Percentiles rank a stretch among this genome's conserved stretches.
Conservation (phyloP, 805 yeast genomes). For the Diddensiella transvaalensis region DNA sequence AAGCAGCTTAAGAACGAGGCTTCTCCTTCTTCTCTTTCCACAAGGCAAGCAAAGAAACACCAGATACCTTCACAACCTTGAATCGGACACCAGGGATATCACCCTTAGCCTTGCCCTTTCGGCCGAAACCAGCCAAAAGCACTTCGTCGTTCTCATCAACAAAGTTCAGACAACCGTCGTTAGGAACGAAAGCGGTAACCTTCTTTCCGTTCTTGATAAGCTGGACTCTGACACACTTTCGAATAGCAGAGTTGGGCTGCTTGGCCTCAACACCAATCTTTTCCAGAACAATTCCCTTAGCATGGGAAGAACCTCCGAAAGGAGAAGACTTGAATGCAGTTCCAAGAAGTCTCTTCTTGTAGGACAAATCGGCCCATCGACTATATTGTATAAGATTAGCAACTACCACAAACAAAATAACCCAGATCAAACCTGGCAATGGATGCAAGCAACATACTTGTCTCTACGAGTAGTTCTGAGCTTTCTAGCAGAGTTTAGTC, state of each 20-base stretch:
- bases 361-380: slow-evolving; percentile 99
- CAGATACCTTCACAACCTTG: slow-evolving; percentile 99
- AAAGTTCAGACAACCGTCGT: slow-evolving; percentile 99
- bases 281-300: slow-evolving; percentile 99
- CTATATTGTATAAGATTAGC: slow-evolving; percentile 33
- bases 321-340: slow-evolving; percentile 99
- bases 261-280: slow-evolving; percentile 99
- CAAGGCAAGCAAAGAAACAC: slow-evolving; percentile 98
- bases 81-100: slow-evolving; percentile 99
- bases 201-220: slow-evolving; percentile 99
- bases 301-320: slow-evolving; percentile 99
- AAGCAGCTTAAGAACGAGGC: slow-evolving; percentile 85
- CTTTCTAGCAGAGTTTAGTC: slow-evolving; percentile 99
- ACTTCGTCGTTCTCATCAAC: slow-evolving; percentile 99
- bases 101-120: slow-evolving; percentile 99
- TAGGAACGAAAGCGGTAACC: slow-evolving; percentile 99
- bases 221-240: slow-evolving; percentile 99
- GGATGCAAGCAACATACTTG: slow-evolving; percentile 41
- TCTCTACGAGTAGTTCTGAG: slow-evolving; percentile 99
- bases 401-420: background rate
- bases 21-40: slow-evolving; percentile 99
- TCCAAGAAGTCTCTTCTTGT: slow-evolving; percentile 98
- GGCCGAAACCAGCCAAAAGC: slow-evolving; percentile 99
- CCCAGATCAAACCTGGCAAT: background rate
- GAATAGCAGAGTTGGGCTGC: slow-evolving; percentile 99